Evolutionary conservation across 78 protist species (phyloP), one percentile per base, ranked within the genome.

Genomic region (Guillardia theta): DNA sequence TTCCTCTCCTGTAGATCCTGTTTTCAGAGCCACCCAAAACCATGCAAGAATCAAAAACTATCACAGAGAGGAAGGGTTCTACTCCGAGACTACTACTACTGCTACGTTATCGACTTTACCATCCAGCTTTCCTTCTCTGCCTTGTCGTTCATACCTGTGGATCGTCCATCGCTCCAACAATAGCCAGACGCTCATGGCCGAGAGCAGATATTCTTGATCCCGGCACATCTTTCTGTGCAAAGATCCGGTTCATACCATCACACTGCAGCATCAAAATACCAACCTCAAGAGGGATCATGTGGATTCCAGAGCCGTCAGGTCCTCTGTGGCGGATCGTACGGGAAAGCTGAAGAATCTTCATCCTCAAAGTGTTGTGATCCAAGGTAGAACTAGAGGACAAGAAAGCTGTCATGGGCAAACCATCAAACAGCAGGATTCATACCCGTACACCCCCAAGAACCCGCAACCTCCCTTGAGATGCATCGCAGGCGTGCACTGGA

Each of bases 101-200:
- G n/a, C n/a, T n/a, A n/a, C n/a, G n/a, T n/a, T n/a, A n/a, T n/a
- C n/a, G n/a, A n/a, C n/a, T n/a, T n/a, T n/a, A n/a, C n/a, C n/a
- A n/a, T n/a, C n/a, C n/a, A n/a, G n/a, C n/a, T n/a, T n/a, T n/a
- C n/a, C n/a, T n/a, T n/a, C n/a, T n/a, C n/a, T n/a, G n/a, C n/a
- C n/a, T n/a, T n/a, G n/a, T n/a, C n/a, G n/a, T n/a, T n/a, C n/a
- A n/a, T n/a, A n/a, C 45, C 46, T 80, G 70, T 2, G 54, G 93
- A 48, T 48, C 93, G 30, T 48, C 62, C 93, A 48, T 48, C 27
- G 39, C 76, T 18, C 62, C 93, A 41, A 88, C 62, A 46, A 88
- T 88, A 8, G 93, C 93, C 30, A 88, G 93, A 45, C 93, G 54
- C 39, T 88, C 93, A 48, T 88, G 93, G 12, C 70, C 54, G 46